Conservation (phyloP, 2,329 filamentous ascomycete species). For the Simplicillium aogashimaense region DNA sequence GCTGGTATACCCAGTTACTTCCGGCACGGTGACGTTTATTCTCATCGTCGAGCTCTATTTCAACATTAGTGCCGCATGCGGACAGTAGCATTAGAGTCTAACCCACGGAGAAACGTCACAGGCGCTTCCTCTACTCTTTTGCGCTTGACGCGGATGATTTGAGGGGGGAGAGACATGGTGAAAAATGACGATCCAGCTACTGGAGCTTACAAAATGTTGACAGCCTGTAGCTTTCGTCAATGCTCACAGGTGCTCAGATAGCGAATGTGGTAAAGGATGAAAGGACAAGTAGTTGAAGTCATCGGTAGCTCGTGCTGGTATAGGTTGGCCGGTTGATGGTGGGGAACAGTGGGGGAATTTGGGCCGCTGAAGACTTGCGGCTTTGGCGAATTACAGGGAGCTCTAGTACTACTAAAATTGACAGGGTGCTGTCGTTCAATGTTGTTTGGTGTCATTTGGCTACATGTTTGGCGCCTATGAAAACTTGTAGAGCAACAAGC, state of each 20-base stretch:
- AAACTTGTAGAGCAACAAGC: too few relatives aligned
- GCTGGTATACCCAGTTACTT: conserved; percentile 45
- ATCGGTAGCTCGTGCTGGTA: background rate
- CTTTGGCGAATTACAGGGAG: too few relatives aligned
- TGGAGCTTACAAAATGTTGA: background rate
- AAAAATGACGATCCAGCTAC: background rate
- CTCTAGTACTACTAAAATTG: too few relatives aligned
- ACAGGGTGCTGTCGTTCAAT: too few relatives aligned
- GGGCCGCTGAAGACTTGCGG: too few relatives aligned
- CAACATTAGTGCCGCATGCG: conserved; percentile 9
- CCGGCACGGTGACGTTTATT: conserved; percentile 43
- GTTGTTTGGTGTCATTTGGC: too few relatives aligned
- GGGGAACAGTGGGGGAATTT: background rate
- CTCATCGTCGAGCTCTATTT: conserved; percentile 38
- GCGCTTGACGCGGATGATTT: conserved; percentile 51
- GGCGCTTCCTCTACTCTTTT: conserved; percentile 45
- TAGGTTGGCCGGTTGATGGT: background rate
- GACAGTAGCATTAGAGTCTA: conserved; percentile 4
- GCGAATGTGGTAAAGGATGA: too few relatives aligned
- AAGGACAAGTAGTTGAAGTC: too few relatives aligned
- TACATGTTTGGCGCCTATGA: too few relatives aligned
- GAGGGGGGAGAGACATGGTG: conserved; percentile 46
- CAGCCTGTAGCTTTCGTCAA: background rate
- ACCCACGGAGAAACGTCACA: conserved; percentile 45
- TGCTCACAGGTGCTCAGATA: too few relatives aligned